Evolutionary conservation across 345 rosid genomes (phyloP).

Genomic region (Lepidium aucheri): DNA sequence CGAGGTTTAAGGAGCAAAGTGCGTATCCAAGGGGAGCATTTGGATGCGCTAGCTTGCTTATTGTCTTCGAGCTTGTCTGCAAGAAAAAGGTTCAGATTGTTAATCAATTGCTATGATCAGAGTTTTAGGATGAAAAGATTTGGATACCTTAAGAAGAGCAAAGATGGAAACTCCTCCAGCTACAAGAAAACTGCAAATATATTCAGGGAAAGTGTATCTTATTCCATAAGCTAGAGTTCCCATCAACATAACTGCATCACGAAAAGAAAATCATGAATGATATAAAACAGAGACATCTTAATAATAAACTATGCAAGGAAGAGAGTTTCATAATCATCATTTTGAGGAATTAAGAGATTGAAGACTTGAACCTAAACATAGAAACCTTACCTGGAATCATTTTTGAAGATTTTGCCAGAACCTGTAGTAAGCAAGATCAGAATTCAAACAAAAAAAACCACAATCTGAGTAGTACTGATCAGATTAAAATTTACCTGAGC

Average conservation of each 20-base stretch:
- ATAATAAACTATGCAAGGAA: not conserved
- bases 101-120: not conserved
- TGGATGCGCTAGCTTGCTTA: constrained; percentile 87
- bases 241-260: constrained; percentile 88
- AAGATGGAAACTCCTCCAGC: constrained; percentile 92
- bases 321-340: not conserved
- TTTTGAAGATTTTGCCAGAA: constrained; percentile 88
- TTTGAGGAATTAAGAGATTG: not conserved
- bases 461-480: not conserved
- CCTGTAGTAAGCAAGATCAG: constrained; percentile 41
- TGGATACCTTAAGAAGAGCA: constrained; percentile 74
- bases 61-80: constrained; percentile 90
- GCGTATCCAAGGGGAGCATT: constrained; percentile 89
- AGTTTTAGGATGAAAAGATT: not conserved
- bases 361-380: not conserved
- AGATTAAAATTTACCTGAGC: constrained; percentile 52
- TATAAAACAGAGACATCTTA: not conserved
- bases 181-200: constrained; percentile 70
- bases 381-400: constrained; percentile 78
- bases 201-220: constrained; percentile 71
- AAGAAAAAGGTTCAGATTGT: not conserved
- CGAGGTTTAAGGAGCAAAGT: constrained; percentile 83
- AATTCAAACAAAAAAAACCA: not conserved
- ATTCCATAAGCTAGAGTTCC: constrained; percentile 84
- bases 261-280: not conserved